Evolutionary conservation across 352 stramenopile species (phyloP).

Genomic region (Blastocystis sp.): DNA sequence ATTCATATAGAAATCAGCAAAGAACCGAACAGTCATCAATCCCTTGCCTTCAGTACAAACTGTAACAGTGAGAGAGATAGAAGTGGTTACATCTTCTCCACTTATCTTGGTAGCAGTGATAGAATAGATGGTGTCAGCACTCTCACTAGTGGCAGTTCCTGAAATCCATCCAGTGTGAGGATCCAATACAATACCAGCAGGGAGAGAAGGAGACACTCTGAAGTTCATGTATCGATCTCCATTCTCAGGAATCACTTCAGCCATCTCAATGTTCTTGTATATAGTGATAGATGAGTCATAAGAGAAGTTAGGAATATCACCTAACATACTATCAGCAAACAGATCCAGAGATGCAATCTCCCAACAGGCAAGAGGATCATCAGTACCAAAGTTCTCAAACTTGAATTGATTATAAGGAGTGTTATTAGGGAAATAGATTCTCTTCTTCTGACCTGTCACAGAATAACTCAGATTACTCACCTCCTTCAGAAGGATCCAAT

Average conservation of each 20-base stretch:
- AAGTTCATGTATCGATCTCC: not conserved
- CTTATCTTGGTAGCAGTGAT: slow-evolving; percentile 45
- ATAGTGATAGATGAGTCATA: not conserved
- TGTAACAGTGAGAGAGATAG: not conserved
- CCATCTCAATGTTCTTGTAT: slow-evolving; percentile 39
- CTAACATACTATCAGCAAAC: not conserved
- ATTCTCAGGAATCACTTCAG: not conserved
- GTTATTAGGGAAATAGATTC: not conserved
- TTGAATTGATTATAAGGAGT: slow-evolving; percentile 2
- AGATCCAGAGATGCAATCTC: not conserved
- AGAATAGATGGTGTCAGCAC: not conserved
- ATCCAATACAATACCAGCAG: slow-evolving; percentile 23
- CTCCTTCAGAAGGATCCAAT: not conserved
- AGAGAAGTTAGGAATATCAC: not conserved
- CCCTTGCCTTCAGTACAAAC: not conserved
- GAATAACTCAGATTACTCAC: not conserved
- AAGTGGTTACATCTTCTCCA: not conserved
- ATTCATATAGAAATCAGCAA: not conserved
- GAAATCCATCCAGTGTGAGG: slow-evolving; percentile 14
- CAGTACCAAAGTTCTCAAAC: slow-evolving; percentile 31
- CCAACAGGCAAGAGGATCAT: not conserved
- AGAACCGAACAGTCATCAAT: not conserved
- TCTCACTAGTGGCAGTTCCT: not conserved
- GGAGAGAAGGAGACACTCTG: not conserved
- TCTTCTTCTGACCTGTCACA: not conserved